Percentiles rank a stretch among this genome's conserved stretches.
Conservation (phyloP, 371 early-diverging fungal genomes). For the Parasitella parasitica region DNA sequence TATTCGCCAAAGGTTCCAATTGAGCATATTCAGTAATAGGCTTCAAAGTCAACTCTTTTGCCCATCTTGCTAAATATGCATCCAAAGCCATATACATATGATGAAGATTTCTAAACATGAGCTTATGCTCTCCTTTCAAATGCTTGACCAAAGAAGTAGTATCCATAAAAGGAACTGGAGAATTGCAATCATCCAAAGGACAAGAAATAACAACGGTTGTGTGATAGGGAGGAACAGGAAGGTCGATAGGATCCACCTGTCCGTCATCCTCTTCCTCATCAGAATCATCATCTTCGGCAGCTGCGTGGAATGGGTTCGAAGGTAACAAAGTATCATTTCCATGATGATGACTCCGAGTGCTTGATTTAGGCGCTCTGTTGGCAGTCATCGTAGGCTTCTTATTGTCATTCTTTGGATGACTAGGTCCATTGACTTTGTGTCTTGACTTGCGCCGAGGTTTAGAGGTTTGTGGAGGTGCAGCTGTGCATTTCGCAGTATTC, state of each 20-base stretch:
- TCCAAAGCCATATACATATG: constrained; percentile 84
- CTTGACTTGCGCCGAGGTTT: constrained; percentile 6
- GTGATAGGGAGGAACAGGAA: constrained; percentile 61
- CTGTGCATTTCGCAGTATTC: neutral
- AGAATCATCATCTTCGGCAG: constrained; percentile 42
- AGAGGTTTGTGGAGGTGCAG: neutral
- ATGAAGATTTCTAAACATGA: constrained; percentile 70
- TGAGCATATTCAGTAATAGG: constrained; percentile 32
- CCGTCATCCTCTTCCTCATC: constrained; percentile 51
- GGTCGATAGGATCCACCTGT: constrained; percentile 45
- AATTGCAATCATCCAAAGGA: constrained; percentile 49
- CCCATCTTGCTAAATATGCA: constrained; percentile 75
- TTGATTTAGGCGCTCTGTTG: neutral
- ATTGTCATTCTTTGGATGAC: neutral
- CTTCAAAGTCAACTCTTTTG: constrained; percentile 44
- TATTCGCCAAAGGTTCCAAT: neutral
- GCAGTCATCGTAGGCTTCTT: too few species aligned
- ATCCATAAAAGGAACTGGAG: constrained; percentile 59
- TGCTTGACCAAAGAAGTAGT: constrained; percentile 70
- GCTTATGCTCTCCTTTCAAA: constrained; percentile 63
- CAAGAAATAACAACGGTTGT: constrained; percentile 59
- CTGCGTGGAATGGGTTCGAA: constrained; percentile 15
- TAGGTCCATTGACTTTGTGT: neutral
- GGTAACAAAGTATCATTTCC: neutral
- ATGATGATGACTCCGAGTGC: neutral